A percentile compares a stretch with the other conserved stretches of the same genome.
Evolutionary conservation across 2,329 filamentous ascomycete genomes (phyloP).

Genomic region (Orbilia blumenaviensis): DNA sequence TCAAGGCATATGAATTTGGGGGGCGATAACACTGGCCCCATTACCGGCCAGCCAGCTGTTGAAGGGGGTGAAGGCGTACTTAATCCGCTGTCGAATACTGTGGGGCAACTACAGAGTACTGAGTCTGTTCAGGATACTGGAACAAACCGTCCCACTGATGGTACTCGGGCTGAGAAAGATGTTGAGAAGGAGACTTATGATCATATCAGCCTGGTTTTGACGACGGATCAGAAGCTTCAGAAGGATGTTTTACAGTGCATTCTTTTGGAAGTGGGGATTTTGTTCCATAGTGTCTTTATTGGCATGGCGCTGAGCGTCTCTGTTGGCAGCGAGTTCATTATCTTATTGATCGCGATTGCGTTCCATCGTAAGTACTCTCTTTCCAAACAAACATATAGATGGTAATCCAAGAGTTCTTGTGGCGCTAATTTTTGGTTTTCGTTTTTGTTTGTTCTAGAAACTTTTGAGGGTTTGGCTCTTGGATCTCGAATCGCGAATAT

Average conservation of each 20-base stretch:
- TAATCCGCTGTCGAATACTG: neutral
- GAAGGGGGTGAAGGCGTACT: neutral
- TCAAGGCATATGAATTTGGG: neutral
- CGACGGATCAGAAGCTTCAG: slow-evolving; percentile 64
- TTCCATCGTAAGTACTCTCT: slow-evolving; percentile 74
- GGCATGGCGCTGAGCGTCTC: slow-evolving; percentile 71
- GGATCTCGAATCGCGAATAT: slow-evolving; percentile 76
- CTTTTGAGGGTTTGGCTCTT: slow-evolving; percentile 70
- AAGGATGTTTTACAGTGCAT: slow-evolving; percentile 77
- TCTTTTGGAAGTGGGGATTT: slow-evolving; percentile 78
- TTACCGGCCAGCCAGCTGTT: neutral
- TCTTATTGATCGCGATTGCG: slow-evolving; percentile 74
- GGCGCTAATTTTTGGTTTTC: no score
- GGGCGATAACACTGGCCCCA: neutral
- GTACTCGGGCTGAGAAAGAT: slow-evolving; percentile 55
- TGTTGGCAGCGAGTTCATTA: slow-evolving; percentile 71
- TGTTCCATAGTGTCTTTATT: slow-evolving; percentile 81
- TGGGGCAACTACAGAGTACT: neutral
- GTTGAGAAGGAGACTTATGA: slow-evolving; percentile 55
- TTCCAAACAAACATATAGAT: no score
- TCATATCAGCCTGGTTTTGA: slow-evolving; percentile 38
- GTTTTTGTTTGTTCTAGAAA: slow-evolving; percentile 62
- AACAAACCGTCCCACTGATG: no score
- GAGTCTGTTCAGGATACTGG: neutral
- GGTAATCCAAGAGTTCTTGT: no score